Base-by-base conservation (phyloP, 257 asterid genomes). In the Nicotiana otophora region DNA sequence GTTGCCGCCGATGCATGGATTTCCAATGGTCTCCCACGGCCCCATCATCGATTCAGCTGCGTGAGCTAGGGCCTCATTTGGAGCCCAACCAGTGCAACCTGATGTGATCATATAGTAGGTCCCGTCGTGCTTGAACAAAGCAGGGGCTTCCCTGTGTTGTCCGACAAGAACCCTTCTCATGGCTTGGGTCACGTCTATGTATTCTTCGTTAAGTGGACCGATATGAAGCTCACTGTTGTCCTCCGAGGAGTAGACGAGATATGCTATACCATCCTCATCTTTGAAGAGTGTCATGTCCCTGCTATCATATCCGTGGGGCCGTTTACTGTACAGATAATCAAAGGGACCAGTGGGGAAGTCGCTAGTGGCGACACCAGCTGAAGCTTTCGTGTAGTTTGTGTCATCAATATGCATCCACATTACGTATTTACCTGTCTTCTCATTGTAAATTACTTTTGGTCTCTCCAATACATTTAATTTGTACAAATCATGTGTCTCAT, bases 321-420 rank as follows among this genome's bases (percentile, higher is more conserved):
- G 92, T 83, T 88, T 88, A 60, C 99, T 93, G 64, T 88, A 88
- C 77, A 96, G 97, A 86, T 95, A 96, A 69, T 77, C 20, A 34
- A 94, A 96, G 34, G 98, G 98, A 48, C 99, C 99, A 0, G 89
- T 89, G 0, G 99, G 99, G 81, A 87, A 88, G 83, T 88, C 88
- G 31, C 98, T 90, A 30, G 85, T 62, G 62, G 99, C 98, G 2
- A 96, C 90, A 0, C 99, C 99, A 0, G 88, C 90, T 0, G 97
- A 89, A 83, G 99, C 99, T 87, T 93, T 93, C 30, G 99, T 96
- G 90, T 96, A 96, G 92, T 96, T 94, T 6, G 90, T 78, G 68
- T 96, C 96, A 33, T 96, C 98, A 1, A 96, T 87, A 88, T 95
- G 99, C 99, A 95, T 96, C 99, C 98, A 96, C 99, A 94, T 96